Evolutionary conservation across 257 asterid genomes (phyloP).

Genomic region (Voacanga thouarsii): DNA sequence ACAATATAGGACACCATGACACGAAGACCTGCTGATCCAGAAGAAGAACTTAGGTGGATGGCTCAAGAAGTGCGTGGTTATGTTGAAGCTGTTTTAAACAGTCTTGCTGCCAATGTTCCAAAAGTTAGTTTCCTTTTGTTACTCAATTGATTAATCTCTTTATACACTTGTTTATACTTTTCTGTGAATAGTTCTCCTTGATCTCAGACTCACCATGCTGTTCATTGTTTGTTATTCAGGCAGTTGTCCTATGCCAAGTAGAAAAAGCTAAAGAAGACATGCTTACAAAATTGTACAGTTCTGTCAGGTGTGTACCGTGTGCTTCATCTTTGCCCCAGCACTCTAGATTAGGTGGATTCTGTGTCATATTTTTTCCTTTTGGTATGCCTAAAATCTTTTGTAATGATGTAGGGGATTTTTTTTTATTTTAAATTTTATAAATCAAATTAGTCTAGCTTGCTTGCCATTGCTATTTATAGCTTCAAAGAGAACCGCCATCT

Average conservation of each 20-base stretch:
- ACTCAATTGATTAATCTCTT: background rate
- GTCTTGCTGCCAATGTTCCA: conserved; percentile 95
- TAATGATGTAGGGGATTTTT: background rate
- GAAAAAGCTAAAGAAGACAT: conserved; percentile 97
- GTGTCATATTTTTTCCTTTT: conserved; percentile 6
- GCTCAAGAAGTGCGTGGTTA: conserved; percentile 97
- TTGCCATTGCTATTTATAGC: background rate
- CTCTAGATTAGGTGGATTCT: background rate
- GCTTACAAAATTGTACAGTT: conserved; percentile 89
- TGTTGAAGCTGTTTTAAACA: conserved; percentile 93
- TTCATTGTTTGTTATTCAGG: conserved; percentile 46
- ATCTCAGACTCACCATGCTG: conserved; percentile 20
- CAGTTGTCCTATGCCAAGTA: conserved; percentile 93
- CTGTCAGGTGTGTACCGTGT: conserved; percentile 61
- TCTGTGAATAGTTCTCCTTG: conserved; percentile 7
- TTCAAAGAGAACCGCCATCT: background rate
- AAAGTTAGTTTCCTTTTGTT: conserved; percentile 44
- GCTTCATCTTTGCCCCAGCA: background rate
- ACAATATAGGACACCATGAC: conserved; percentile 67
- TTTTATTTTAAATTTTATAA: no score
- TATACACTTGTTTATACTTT: background rate
- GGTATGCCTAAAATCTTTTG: background rate
- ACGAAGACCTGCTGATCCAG: conserved; percentile 90
- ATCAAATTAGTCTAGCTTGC: background rate
- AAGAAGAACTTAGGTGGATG: conserved; percentile 98